These are phyloP conservation scores for Colletotrichum lini DNA, from an alignment of 2,329 filamentous ascomycete species.

Conservation along the genomic window DNA sequence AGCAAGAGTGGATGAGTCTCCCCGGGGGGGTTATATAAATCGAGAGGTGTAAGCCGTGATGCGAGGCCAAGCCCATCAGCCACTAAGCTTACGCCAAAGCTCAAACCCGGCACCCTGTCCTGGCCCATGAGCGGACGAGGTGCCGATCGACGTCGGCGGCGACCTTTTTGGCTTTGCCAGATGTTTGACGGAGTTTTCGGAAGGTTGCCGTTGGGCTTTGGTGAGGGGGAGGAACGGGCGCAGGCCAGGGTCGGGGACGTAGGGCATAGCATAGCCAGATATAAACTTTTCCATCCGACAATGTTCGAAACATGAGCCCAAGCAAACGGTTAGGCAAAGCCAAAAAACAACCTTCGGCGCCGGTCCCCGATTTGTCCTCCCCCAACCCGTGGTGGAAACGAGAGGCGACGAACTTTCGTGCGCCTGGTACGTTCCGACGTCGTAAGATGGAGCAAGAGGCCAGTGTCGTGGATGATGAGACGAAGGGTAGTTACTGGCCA, in stretches of 20 bases:
- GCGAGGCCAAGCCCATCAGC: conserved; percentile 37
- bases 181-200: conserved; percentile 40
- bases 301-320: conserved; percentile 40
- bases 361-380: conserved; percentile 31
- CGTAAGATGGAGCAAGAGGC: conserved; percentile 9
- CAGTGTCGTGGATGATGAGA: conserved; percentile 16
- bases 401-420: conserved; percentile 37
- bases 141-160: conserved; percentile 29
- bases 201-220: conserved; percentile 36
- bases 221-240: conserved; percentile 37
- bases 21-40: conserved; percentile 22
- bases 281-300: conserved; percentile 42
- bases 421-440: conserved; percentile 4
- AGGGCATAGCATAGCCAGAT: conserved; percentile 34
- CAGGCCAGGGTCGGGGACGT: conserved; percentile 29
- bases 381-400: conserved; percentile 20
- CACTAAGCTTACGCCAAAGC: conserved; percentile 38
- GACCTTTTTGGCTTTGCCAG: conserved; percentile 34
- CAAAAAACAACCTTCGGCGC: conserved; percentile 39
- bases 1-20: conserved; percentile 43
- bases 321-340: conserved; percentile 31
- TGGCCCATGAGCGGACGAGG: conserved; percentile 24
- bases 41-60: conserved; percentile 14
- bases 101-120: conserved; percentile 24
- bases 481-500: conserved; percentile 26